phyloP scores from a whole-genome alignment of 805 yeast genomes.

The Yamadazyma sp. region DNA sequence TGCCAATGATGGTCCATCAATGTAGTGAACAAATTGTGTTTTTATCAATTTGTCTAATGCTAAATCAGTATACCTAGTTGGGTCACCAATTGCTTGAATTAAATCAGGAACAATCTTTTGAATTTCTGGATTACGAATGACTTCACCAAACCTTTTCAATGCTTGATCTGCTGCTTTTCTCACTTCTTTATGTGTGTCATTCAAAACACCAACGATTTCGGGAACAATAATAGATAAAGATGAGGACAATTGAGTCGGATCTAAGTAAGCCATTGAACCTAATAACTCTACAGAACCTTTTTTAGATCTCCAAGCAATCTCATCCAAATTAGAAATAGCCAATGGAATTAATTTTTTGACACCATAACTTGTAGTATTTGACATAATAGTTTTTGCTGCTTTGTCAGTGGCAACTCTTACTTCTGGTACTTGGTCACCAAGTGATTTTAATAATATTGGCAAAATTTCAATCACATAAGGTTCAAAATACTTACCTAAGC shows the following conservation, averaged over 20 bases:
- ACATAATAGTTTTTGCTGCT: slow-evolving; percentile 88
- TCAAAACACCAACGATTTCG: slow-evolving; percentile 90
- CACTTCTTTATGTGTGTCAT: slow-evolving; percentile 95
- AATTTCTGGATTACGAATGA: slow-evolving; percentile 95
- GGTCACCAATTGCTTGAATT: slow-evolving; percentile 93
- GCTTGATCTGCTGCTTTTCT: slow-evolving; percentile 91
- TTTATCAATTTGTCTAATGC: slow-evolving; percentile 83
- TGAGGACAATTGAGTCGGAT: slow-evolving; percentile 88
- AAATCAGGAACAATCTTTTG: slow-evolving; percentile 84
- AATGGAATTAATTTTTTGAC: slow-evolving; percentile 87
- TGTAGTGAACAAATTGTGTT: slow-evolving; percentile 95
- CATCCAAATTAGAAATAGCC: slow-evolving; percentile 81
- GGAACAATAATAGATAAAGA: slow-evolving; percentile 91
- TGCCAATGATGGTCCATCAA: slow-evolving; percentile 97
- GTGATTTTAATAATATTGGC: slow-evolving; percentile 72
- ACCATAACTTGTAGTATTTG: slow-evolving; percentile 87
- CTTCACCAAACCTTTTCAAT: slow-evolving; percentile 90
- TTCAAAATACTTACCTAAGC: slow-evolving; percentile 77
- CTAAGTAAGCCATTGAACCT: slow-evolving; percentile 97
- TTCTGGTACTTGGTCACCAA: slow-evolving; percentile 82
- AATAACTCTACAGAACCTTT: slow-evolving; percentile 94
- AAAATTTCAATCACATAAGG: slow-evolving; percentile 90
- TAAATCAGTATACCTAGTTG: slow-evolving; percentile 81
- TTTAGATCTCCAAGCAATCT: slow-evolving; percentile 92
- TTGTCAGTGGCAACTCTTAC: slow-evolving; percentile 87